phyloP scores from a whole-genome alignment of 257 asterid species.

The Nicotiana knightiana region DNA sequence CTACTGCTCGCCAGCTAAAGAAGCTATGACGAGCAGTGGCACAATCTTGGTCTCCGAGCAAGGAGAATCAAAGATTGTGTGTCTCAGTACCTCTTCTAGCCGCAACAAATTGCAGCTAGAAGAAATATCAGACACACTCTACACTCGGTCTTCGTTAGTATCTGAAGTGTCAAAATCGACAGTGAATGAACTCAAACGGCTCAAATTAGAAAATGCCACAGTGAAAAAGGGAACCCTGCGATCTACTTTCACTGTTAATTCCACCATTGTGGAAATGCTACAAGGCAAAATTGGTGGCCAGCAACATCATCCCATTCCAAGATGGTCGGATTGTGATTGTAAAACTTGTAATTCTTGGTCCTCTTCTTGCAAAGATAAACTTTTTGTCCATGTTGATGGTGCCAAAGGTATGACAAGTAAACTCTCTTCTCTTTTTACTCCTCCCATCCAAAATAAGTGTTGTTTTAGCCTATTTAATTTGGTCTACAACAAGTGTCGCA shows the following conservation, averaged over 20 bases:
- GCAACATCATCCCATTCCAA: conserved; percentile 28
- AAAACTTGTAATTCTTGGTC: conserved; percentile 66
- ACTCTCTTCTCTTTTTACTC: not conserved
- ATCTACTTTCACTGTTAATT: conserved; percentile 43
- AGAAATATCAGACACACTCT: conserved; percentile 87
- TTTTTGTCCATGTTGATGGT: conserved; percentile 67
- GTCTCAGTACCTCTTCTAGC: conserved; percentile 36
- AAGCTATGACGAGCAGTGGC: conserved; percentile 35
- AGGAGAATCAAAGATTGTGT: conserved; percentile 61
- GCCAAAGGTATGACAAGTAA: conserved; percentile 41
- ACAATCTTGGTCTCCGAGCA: conserved; percentile 63
- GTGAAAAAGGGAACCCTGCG: conserved; percentile 15
- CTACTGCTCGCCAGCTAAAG: conserved; percentile 58
- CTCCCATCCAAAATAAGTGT: not conserved
- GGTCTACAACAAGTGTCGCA: not conserved
- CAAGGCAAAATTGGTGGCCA: conserved; percentile 52
- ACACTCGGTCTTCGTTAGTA: conserved; percentile 51
- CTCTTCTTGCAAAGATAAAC: conserved; percentile 42
- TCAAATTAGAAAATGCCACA: conserved; percentile 18
- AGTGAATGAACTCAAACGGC: conserved; percentile 28
- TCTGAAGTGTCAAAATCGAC: conserved; percentile 52
- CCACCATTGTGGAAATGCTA: conserved; percentile 69
- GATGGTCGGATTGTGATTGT: conserved; percentile 98
- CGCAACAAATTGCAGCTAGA: conserved; percentile 56
- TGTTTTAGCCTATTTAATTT: not conserved